Evolutionary conservation across 495 filamentous ascomycete genomes (phyloP).

Genomic region (Aspergillus sparsus): DNA sequence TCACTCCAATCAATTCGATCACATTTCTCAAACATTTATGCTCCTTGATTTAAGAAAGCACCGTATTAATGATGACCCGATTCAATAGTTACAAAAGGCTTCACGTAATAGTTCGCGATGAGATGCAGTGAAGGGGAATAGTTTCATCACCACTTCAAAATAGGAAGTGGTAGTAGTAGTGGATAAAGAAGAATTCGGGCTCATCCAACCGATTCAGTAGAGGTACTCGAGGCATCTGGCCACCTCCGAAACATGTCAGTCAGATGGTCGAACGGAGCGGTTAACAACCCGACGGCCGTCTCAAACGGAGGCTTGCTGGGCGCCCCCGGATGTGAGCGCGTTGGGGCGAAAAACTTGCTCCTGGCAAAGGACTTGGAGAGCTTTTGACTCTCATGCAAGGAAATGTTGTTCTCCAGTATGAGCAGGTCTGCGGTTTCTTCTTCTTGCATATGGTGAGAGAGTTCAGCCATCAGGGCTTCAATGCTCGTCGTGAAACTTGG

Average conservation of each 20-base stretch:
- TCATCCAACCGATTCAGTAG: no score
- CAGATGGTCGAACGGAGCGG: conserved; percentile 37
- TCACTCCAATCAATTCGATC: no score
- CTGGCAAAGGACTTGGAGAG: conserved; percentile 55
- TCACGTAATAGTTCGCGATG: no score
- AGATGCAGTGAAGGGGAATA: no score
- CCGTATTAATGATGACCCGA: no score
- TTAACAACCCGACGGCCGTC: conserved; percentile 30
- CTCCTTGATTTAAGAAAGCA: no score
- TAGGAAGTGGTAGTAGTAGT: no score
- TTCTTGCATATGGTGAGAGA: conserved; percentile 57
- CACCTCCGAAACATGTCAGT: conserved; percentile 37
- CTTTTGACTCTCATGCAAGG: conserved; percentile 36
- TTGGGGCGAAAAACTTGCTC: conserved; percentile 64
- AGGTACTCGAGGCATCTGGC: conserved; percentile 15
- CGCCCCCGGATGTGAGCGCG: conserved; percentile 53
- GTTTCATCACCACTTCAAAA: no score
- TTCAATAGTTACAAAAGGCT: no score
- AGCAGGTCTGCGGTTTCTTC: conserved; percentile 59
- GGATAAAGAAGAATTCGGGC: no score
- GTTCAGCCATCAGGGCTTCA: conserved; percentile 50
- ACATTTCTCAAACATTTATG: no score
- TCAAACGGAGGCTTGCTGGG: conserved; percentile 33
- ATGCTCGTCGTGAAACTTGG: conserved; percentile 54
- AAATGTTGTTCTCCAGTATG: conserved; percentile 51